Evolutionary conservation across 2,329 filamentous ascomycete species (phyloP), one percentile per base, ranked within the genome.

Genomic region (Colletotrichum zoysiae): DNA sequence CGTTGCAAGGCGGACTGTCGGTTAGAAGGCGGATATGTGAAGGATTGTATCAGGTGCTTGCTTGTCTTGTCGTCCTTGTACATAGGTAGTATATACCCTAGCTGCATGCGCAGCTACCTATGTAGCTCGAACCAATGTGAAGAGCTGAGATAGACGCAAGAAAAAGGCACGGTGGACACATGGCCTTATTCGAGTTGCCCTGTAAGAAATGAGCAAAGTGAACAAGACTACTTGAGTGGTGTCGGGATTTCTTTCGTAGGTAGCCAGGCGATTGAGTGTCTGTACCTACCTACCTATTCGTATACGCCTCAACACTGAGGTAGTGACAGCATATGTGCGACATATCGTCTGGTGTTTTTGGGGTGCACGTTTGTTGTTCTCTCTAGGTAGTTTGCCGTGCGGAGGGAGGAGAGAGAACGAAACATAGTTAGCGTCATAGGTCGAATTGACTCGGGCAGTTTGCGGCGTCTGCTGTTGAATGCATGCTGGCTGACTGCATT

Each of bases 381-480:
- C n/a, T n/a, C 40, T 9, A 16, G 11, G 23, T 30, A 53, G 30
- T 30, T 9, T 20, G 26, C 9, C 7, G 33, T 38, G 30, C 30
- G 18, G 51, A 35, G 33, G 33, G 18, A 20, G 33, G 30, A 20
- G 50, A 33, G 1, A 5, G 9, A 56, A n/a, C 18, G n/a, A 18
- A 18, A n/a, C 38, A 30, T 30, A 30, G 30, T 26, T 40, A 62
- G 63, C 33, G 55, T 3, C 4, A 40, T 16, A 18, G 40, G 11
- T 44, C 30, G 33, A 33, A 30, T 51, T 40, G 46, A 51, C 30
- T 20, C n/a, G 20, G 35, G 26, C 30, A 38, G 53, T 56, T 56
- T 23, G 56, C 46, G 59, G 14, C 26, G 50, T 30, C 57, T 62
- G 57, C 51, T 58, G 64, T 71, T 48, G 61, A 53, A 63, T 44